Evolutionary conservation across 1,139 yeast genomes (phyloP).

Genomic region (Suhomyces ambrosiae): DNA sequence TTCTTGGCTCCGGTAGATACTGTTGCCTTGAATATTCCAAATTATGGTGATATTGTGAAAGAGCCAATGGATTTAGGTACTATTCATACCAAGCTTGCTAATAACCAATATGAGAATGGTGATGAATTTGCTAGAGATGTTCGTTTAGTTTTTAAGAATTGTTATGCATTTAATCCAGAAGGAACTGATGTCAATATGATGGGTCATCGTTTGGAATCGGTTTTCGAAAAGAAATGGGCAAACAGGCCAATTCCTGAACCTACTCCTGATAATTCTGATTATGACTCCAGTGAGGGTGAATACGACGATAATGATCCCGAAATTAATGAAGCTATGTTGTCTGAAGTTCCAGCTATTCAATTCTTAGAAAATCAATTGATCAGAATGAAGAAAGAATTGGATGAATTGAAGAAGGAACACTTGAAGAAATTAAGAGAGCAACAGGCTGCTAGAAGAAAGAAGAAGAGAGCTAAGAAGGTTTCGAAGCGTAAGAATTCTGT

Average conservation of each 20-base stretch:
- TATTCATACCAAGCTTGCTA: slow-evolving; percentile 73
- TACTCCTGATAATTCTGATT: slow-evolving; percentile 44
- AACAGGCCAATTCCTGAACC: slow-evolving; percentile 82
- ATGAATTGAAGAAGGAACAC: slow-evolving; percentile 69
- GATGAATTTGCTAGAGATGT: slow-evolving; percentile 87
- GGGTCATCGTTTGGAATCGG: slow-evolving; percentile 89
- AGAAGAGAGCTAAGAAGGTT: slow-evolving; percentile 43
- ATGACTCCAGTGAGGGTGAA: slow-evolving; percentile 40
- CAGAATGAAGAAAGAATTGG: slow-evolving; percentile 84
- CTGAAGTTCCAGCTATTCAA: slow-evolving; percentile 83
- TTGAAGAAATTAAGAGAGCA: slow-evolving; percentile 59
- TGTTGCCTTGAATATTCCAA: slow-evolving; percentile 88
- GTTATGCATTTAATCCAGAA: slow-evolving; percentile 91
- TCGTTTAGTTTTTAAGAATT: slow-evolving; percentile 79
- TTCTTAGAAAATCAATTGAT: slow-evolving; percentile 83
- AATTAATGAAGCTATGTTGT: slow-evolving; percentile 70
- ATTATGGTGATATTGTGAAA: slow-evolving; percentile 80
- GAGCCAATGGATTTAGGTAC: slow-evolving; percentile 96
- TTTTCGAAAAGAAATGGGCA: slow-evolving; percentile 87
- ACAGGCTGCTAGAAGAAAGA: slow-evolving; percentile 49
- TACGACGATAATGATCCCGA: slow-evolving; percentile 62
- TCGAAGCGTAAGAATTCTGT: slow-evolving; percentile 20
- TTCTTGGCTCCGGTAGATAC: slow-evolving; percentile 95
- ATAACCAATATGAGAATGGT: slow-evolving; percentile 85
- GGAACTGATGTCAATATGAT: slow-evolving; percentile 93